phyloP scores from a whole-genome alignment of 2,329 filamentous ascomycete genomes.

The Coniella lustricola region DNA sequence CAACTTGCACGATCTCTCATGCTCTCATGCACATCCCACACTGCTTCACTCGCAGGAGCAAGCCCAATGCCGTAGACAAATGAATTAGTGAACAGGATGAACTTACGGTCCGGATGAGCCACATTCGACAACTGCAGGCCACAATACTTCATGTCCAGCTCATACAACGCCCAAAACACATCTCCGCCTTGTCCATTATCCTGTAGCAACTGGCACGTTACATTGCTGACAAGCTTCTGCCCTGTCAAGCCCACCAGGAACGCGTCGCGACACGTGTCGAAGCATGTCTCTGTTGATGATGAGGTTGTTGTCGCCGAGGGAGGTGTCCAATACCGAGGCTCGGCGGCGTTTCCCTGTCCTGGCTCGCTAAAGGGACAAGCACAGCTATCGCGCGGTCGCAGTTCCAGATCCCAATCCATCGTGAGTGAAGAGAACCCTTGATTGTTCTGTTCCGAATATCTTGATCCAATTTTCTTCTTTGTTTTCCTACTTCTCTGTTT shows the following conservation, averaged over 20 bases:
- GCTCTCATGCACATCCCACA: no score
- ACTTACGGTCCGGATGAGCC: constrained; percentile 40
- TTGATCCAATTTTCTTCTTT: background rate
- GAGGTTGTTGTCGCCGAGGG: background rate
- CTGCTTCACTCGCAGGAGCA: no score
- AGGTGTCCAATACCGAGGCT: background rate
- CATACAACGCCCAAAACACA: constrained; percentile 39
- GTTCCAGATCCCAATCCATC: constrained; percentile 5
- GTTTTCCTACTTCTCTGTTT: background rate
- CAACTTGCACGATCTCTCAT: no score
- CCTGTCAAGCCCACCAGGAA: constrained; percentile 6
- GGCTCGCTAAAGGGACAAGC: constrained; percentile 12
- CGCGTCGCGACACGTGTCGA: background rate
- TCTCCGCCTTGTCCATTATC: constrained; percentile 1
- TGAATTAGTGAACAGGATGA: background rate
- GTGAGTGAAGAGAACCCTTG: background rate
- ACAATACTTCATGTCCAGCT: constrained; percentile 44
- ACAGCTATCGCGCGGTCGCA: constrained; percentile 4
- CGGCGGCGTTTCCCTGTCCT: background rate
- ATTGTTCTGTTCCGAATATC: no score
- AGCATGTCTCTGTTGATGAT: constrained; percentile 2
- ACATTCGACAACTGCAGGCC: constrained; percentile 31
- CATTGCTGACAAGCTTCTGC: background rate
- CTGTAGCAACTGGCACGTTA: constrained; percentile 7
- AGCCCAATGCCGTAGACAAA: background rate